phyloP scores from a whole-genome alignment of 2,329 filamentous ascomycete species.

The Pyrenophora seminiperda region DNA sequence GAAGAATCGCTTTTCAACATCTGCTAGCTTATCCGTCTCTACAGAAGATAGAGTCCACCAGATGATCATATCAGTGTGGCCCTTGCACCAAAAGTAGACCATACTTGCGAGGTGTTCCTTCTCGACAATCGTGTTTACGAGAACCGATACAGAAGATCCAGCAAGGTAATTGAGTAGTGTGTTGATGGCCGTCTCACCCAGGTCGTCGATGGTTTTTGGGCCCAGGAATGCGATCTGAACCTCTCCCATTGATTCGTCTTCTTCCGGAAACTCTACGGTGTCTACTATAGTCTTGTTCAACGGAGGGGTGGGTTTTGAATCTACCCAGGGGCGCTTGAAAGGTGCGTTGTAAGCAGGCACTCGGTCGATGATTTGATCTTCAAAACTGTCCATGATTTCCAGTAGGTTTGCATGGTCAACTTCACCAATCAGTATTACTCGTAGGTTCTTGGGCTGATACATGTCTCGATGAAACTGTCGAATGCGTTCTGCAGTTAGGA shows the following conservation, averaged over 20 bases:
- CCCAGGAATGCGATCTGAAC: conserved; percentile 86
- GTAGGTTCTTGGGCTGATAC: conserved; percentile 97
- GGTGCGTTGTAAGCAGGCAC: conserved; percentile 75
- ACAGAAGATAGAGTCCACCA: conserved; percentile 87
- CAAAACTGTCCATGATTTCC: conserved; percentile 82
- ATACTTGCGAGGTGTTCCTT: conserved; percentile 89
- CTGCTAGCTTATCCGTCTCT: conserved; percentile 79
- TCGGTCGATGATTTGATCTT: conserved; percentile 80
- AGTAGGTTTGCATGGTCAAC: conserved; percentile 82
- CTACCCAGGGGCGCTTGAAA: conserved; percentile 89
- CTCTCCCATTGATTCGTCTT: conserved; percentile 92
- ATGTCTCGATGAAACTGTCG: conserved; percentile 94
- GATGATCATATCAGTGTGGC: conserved; percentile 79
- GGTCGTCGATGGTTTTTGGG: conserved; percentile 73
- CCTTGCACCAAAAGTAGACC: conserved; percentile 78
- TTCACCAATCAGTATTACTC: conserved; percentile 89
- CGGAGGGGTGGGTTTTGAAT: conserved; percentile 77
- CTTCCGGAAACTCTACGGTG: conserved; percentile 89
- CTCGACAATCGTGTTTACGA: conserved; percentile 92
- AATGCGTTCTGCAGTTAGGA: conserved; percentile 86
- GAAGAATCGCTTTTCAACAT: conserved; percentile 85
- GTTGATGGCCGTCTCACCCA: conserved; percentile 70
- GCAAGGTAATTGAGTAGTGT: conserved; percentile 85
- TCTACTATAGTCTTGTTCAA: conserved; percentile 75
- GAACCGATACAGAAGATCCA: conserved; percentile 87